Conservation (phyloP, 129 eudicot genomes). For the Centella asiatica region DNA sequence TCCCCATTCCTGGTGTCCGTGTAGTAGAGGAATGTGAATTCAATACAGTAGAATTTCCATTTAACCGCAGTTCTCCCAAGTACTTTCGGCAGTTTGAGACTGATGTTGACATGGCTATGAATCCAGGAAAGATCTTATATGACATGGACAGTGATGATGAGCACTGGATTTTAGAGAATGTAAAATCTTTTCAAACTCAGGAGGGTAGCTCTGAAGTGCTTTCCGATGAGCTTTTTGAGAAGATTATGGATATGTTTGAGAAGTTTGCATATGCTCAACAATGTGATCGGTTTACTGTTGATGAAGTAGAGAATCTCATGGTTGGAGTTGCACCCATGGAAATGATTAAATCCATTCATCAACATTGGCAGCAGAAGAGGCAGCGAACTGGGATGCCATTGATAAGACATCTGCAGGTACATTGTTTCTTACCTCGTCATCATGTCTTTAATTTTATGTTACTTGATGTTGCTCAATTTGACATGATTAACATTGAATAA, state of each 20-base stretch:
- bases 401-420: slow-evolving; percentile 81
- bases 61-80: slow-evolving; percentile 36
- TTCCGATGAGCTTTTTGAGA: slow-evolving; percentile 72
- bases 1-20: slow-evolving; percentile 89
- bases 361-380: slow-evolving; percentile 80
- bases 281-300: slow-evolving; percentile 46
- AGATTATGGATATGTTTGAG: slow-evolving; percentile 75
- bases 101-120: slow-evolving; percentile 86
- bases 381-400: slow-evolving; percentile 68
- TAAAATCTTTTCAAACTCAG: slow-evolving; percentile 15
- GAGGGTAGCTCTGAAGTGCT: slow-evolving; percentile 27
- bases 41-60: slow-evolving; percentile 30
- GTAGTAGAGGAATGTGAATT: slow-evolving; percentile 45
- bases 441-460: no score
- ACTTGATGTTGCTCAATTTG: no score
- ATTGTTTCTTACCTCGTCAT: background rate
- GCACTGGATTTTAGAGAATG: slow-evolving; percentile 40
- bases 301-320: slow-evolving; percentile 60
- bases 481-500: no score
- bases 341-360: slow-evolving; percentile 47
- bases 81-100: slow-evolving; percentile 64
- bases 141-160: slow-evolving; percentile 99
- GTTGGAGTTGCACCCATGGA: slow-evolving; percentile 41
- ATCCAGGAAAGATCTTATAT: slow-evolving; percentile 56
- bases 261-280: slow-evolving; percentile 64